Evolutionary conservation across 306 rosid genomes (phyloP).

Genomic region (Boehmeria nivea): DNA sequence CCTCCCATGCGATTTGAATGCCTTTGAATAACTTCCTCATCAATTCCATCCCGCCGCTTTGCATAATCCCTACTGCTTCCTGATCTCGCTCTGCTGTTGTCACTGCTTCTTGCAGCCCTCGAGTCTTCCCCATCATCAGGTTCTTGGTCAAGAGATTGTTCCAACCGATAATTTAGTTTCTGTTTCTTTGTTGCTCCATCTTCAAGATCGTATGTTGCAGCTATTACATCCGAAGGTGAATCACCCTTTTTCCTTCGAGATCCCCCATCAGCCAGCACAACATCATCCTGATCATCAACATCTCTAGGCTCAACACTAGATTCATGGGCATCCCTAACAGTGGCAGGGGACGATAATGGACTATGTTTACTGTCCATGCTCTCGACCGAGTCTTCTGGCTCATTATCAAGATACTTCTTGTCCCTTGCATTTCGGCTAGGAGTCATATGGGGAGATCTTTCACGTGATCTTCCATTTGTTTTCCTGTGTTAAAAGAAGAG

Average conservation of each 20-base stretch:
- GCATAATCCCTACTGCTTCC: slow-evolving; percentile 80
- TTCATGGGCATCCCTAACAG: slow-evolving; percentile 38
- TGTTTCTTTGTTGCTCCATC: slow-evolving; percentile 45
- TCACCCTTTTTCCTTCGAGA: slow-evolving; percentile 55
- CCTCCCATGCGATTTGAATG: slow-evolving; percentile 45
- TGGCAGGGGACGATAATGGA: slow-evolving; percentile 49
- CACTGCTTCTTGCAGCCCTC: slow-evolving; percentile 89
- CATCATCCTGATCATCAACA: slow-evolving; percentile 47
- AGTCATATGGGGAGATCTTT: slow-evolving; percentile 44
- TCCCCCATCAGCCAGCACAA: slow-evolving; percentile 50
- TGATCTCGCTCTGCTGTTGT: slow-evolving; percentile 93
- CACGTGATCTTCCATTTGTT: slow-evolving; percentile 35
- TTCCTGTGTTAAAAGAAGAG: slow-evolving; percentile 35
- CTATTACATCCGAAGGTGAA: slow-evolving; percentile 21
- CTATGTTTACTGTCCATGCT: slow-evolving; percentile 58
- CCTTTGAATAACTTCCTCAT: slow-evolving; percentile 89
- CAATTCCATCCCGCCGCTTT: slow-evolving; percentile 67
- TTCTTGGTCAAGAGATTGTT: slow-evolving; percentile 53
- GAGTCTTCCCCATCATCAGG: slow-evolving; percentile 73
- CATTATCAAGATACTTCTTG: slow-evolving; percentile 26
- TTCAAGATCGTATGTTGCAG: slow-evolving; percentile 27
- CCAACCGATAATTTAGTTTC: slow-evolving; percentile 43
- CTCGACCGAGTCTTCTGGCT: slow-evolving; percentile 64
- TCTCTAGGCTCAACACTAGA: slow-evolving; percentile 56
- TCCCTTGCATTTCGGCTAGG: slow-evolving; percentile 36